phyloP scores from a whole-genome alignment of 305 asterid genomes.

The Fraxinus sp. region DNA sequence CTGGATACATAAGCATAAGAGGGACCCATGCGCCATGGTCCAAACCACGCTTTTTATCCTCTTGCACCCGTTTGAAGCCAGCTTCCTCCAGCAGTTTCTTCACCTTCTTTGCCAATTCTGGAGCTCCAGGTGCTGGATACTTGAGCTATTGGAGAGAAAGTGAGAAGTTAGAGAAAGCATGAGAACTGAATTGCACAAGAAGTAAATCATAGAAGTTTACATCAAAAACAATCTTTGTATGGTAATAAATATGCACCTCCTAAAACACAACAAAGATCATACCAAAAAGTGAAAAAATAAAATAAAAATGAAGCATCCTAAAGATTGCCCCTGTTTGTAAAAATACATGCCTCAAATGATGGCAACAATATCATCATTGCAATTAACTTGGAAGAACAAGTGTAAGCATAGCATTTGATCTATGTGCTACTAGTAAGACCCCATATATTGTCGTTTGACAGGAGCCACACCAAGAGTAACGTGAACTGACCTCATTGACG shows the following conservation, averaged over 20 bases:
- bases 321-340: not conserved
- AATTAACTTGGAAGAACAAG: not conserved
- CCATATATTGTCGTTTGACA: not conserved
- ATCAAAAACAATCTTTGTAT: not conserved
- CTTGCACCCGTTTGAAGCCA: conserved; percentile 51
- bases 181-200: not conserved
- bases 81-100: conserved; percentile 52
- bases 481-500: not conserved
- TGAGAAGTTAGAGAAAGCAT: not conserved
- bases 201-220: not conserved
- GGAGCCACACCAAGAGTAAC: not conserved
- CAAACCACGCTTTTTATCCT: conserved; percentile 68
- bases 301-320: not conserved
- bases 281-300: not conserved
- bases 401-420: not conserved
- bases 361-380: not conserved
- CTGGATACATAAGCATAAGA: conserved; percentile 84
- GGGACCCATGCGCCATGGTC: conserved; percentile 97
- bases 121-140: conserved; percentile 86
- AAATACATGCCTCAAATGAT: not conserved
- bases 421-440: not conserved
- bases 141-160: conserved; percentile 48
- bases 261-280: not conserved
- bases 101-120: conserved; percentile 59
- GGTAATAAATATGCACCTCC: not conserved